phyloP scores from a whole-genome alignment of 2,329 filamentous ascomycete species.

The Setomelanomma holmii region DNA sequence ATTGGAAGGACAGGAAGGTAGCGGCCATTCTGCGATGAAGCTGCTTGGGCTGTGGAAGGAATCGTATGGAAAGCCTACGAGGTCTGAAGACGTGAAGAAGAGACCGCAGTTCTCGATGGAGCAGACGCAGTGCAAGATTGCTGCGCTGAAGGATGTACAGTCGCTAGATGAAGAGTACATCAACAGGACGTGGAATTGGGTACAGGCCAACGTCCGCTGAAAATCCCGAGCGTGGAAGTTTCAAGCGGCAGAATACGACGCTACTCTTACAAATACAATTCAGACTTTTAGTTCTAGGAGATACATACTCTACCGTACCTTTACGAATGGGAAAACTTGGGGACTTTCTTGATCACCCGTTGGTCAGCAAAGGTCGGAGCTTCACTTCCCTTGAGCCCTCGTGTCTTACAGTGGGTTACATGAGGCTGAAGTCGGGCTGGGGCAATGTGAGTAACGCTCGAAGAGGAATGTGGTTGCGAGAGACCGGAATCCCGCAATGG shows the following conservation, averaged over 20 bases:
- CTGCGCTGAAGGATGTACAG: conserved; percentile 41
- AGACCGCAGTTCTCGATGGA: conserved; percentile 34
- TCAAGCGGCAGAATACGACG: too few relatives aligned
- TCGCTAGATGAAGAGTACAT: conserved; percentile 54
- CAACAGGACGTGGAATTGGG: conserved; percentile 51
- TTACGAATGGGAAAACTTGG: too few relatives aligned
- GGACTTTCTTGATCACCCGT: background rate
- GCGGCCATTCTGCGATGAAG: conserved; percentile 54
- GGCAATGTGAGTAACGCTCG: background rate
- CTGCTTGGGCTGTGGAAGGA: conserved; percentile 60
- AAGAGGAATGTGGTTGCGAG: background rate
- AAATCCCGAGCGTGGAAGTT: too few relatives aligned
- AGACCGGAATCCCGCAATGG: background rate
- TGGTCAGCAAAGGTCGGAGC: background rate
- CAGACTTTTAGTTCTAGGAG: too few relatives aligned
- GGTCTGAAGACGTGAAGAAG: background rate
- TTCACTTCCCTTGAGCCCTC: background rate
- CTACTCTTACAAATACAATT: too few relatives aligned
- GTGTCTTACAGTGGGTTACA: background rate
- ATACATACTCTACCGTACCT: too few relatives aligned
- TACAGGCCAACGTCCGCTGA: conserved; percentile 14
- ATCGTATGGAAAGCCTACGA: conserved; percentile 42
- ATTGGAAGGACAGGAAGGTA: conserved; percentile 43
- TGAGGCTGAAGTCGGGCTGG: background rate
- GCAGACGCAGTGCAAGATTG: background rate